Conservation (phyloP, 352 stramenopile species). For the Globisporangium iwayamae region DNA sequence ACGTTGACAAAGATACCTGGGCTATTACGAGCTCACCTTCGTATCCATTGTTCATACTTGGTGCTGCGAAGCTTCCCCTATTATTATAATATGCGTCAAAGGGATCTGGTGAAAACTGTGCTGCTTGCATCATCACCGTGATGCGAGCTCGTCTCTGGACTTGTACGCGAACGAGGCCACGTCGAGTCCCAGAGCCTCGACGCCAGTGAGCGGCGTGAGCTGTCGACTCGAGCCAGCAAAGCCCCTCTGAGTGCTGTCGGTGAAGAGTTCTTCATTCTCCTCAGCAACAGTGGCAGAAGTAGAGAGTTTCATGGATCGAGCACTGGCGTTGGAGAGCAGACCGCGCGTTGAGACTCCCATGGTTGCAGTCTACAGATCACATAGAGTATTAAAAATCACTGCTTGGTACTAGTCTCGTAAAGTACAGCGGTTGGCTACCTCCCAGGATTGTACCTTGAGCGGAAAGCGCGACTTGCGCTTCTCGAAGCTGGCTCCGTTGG, state of each 20-base stretch:
- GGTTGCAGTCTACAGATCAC: neutral
- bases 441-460: slow-evolving; percentile 2
- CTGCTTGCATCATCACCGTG: neutral
- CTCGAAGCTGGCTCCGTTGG: slow-evolving; percentile 18
- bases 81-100: neutral
- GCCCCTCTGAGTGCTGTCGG: neutral
- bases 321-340: slow-evolving; percentile 13
- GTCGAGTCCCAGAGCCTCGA: slow-evolving; percentile 53
- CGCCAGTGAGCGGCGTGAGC: slow-evolving; percentile 28
- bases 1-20: neutral
- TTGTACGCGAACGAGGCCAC: slow-evolving; percentile 55
- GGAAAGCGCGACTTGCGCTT: slow-evolving; percentile 37
- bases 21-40: neutral
- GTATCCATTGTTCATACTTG: neutral
- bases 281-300: slow-evolving; percentile 10
- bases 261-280: neutral
- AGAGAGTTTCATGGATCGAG: slow-evolving; percentile 12
- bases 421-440: neutral
- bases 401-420: neutral
- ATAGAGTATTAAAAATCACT: neutral
- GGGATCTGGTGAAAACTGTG: neutral
- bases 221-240: slow-evolving; percentile 10
- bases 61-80: neutral
- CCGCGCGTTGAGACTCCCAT: slow-evolving; percentile 5
- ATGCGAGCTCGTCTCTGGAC: slow-evolving; percentile 17